phyloP scores from a whole-genome alignment of 768 basidiomycete species.

The Lanmaoa pseudosensibilis region DNA sequence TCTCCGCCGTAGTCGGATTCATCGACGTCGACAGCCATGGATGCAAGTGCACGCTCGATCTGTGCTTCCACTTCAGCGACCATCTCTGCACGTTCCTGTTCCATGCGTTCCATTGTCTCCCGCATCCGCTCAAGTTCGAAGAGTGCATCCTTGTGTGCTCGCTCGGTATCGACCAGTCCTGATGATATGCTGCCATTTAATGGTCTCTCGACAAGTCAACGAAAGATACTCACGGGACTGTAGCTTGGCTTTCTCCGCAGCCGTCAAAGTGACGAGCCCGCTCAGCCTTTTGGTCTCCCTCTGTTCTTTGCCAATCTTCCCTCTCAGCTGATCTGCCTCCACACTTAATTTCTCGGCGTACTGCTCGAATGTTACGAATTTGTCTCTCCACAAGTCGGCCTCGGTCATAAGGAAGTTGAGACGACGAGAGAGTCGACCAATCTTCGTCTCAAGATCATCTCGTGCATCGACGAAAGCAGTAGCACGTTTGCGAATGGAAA shows the following conservation, averaged over 20 bases:
- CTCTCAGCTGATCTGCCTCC: constrained; percentile 81
- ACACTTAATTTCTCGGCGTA: constrained; percentile 88
- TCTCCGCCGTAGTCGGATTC: constrained; percentile 68
- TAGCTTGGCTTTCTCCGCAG: constrained; percentile 75
- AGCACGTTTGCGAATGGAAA: constrained; percentile 90
- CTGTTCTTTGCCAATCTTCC: constrained; percentile 90
- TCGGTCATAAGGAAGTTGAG: constrained; percentile 93
- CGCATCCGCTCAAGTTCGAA: constrained; percentile 83
- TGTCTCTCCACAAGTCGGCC: constrained; percentile 87
- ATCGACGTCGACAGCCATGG: constrained; percentile 75
- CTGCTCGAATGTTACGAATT: constrained; percentile 91
- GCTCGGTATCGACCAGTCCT: constrained; percentile 84
- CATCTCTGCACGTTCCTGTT: constrained; percentile 83
- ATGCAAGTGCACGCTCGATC: constrained; percentile 81
- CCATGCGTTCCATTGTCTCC: constrained; percentile 83
- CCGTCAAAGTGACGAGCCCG: constrained; percentile 72
- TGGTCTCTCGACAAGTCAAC: background rate
- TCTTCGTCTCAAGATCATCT: constrained; percentile 92
- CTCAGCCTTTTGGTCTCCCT: constrained; percentile 84
- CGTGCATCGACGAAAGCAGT: constrained; percentile 92
- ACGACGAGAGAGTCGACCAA: constrained; percentile 79
- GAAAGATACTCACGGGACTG: constrained; percentile 62
- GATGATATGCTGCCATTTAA: background rate
- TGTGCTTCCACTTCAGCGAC: constrained; percentile 92
- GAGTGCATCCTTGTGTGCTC: constrained; percentile 75